Percentiles rank a stretch among this genome's conserved stretches.
These are phyloP conservation scores for Chaetomiaceae sp. DNA, from an alignment of 2,329 filamentous ascomycete genomes.

Conservation along the genomic window DNA sequence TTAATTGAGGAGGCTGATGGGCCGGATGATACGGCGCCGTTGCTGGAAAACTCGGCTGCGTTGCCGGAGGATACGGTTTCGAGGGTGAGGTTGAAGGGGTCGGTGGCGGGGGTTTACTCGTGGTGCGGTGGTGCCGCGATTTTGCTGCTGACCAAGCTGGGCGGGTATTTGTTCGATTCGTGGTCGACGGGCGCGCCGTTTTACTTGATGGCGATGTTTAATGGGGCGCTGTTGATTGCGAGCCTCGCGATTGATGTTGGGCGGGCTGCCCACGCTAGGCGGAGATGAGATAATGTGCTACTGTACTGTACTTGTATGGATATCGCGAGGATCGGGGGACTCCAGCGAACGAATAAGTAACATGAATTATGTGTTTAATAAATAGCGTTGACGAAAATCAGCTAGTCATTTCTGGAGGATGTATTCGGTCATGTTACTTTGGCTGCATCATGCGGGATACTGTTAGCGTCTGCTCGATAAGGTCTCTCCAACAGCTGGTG, in stretches of 20 bases:
- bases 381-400: too few relatives aligned
- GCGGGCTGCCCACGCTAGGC: constrained; percentile 27
- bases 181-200: constrained; percentile 75
- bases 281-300: neutral
- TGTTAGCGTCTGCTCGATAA: too few relatives aligned
- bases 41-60: constrained; percentile 32
- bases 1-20: constrained; percentile 23
- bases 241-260: constrained; percentile 49
- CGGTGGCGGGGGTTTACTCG: constrained; percentile 91
- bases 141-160: constrained; percentile 82
- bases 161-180: constrained; percentile 79
- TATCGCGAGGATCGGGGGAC: too few relatives aligned
- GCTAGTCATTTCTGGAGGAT: too few relatives aligned
- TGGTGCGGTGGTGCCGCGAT: constrained; percentile 88
- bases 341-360: too few relatives aligned
- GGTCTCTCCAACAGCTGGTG: too few relatives aligned
- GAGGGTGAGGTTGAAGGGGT: constrained; percentile 71
- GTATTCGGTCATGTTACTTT: too few relatives aligned
- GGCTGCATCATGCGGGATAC: too few relatives aligned
- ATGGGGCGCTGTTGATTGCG: constrained; percentile 63
- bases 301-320: too few relatives aligned
- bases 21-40: constrained; percentile 38
- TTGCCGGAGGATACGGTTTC: constrained; percentile 35
- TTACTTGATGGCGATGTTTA: constrained; percentile 90
- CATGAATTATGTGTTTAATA: too few relatives aligned